Evolutionary conservation across 116 monocot genomes (phyloP), one percentile per base, ranked within the genome.

Genomic region (Papilionanthe hybrid): DNA sequence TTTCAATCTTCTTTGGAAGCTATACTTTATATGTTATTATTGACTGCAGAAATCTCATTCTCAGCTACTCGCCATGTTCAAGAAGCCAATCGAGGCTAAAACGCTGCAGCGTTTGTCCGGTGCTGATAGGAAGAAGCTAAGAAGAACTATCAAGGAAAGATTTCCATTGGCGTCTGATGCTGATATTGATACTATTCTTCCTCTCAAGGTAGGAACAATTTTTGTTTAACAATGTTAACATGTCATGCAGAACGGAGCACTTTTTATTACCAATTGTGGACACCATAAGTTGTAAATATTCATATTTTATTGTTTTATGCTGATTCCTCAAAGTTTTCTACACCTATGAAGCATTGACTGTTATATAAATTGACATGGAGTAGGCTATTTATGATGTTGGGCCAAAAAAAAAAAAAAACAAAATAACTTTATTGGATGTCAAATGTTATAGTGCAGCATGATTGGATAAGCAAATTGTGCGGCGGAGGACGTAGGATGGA

Each of bases 71-170:
- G 85, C 79, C 75, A 96, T 96, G 96, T 96, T 96, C 77, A 96
- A 96, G 80, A 96, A 94, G 79, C 57, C 87, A n/a, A 69, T 84
- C 23, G 96, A 96, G 67, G 88, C 86, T 27, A 96, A 92, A 81
- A 74, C 89, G 19, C 83, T 89, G 28, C 94, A 93, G 79, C 83
- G 94, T 27, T 77, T 96, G 44, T 96, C 96, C 8, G 96, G 96
- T 41, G 94, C 92, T 15, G 96, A 96, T 56, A 90, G 82, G 89
- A 96, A 96, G 89, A 96, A 96, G 77, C 79, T 96, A 50, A 90
- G 87, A 79, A 90, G 96, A 86, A 81, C 80, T 8, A 80, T 86
- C 56, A 93, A 88, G 80, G 92, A 91, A 58, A 86, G 86, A 79
- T 96, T 96, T 79, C 88, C 91, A 5, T 80, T 83, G 41, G 94